phyloP scores from a whole-genome alignment of 2,329 filamentous ascomycete species.

The Curvularia spicifera region DNA sequence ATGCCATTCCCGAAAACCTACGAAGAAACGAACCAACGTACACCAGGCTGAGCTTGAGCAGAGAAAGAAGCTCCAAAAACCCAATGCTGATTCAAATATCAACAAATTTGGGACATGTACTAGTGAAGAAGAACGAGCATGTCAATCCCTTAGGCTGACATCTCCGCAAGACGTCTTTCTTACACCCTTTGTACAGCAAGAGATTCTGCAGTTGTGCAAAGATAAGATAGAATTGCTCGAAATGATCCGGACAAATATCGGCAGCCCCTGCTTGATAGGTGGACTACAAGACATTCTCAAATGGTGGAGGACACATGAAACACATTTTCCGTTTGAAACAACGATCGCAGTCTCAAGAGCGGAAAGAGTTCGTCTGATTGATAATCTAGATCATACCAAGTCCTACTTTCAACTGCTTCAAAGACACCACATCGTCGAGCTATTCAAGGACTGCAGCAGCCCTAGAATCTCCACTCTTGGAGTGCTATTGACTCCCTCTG shows the following conservation, averaged over 20 bases:
- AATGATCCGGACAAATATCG: slow-evolving; percentile 3
- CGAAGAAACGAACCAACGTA: no score
- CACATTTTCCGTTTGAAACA: background rate
- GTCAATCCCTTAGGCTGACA: no score
- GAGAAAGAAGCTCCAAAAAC: no score
- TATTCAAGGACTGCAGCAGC: slow-evolving; percentile 2
- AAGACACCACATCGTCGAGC: slow-evolving; percentile 3
- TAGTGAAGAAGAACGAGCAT: no score
- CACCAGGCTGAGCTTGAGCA: no score
- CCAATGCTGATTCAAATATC: no score
- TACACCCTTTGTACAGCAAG: slow-evolving; percentile 1
- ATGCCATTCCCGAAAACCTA: no score
- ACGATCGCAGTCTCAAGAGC: slow-evolving; percentile 1
- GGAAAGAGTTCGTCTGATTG: slow-evolving; percentile 4
- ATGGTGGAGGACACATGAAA: background rate
- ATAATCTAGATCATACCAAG: background rate
- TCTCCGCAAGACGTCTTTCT: background rate
- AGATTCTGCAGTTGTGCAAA: slow-evolving; percentile 1
- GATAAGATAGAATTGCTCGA: background rate
- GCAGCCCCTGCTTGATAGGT: slow-evolving; percentile 3
- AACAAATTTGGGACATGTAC: no score
- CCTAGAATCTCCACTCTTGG: background rate
- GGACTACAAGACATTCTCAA: slow-evolving; percentile 1
- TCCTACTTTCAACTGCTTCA: slow-evolving; percentile 4
- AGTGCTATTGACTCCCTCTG: background rate